Percentiles rank a stretch among this genome's conserved stretches.
Conservation (phyloP, 345 rosid genomes). For the Eucalyptus melliodora region DNA sequence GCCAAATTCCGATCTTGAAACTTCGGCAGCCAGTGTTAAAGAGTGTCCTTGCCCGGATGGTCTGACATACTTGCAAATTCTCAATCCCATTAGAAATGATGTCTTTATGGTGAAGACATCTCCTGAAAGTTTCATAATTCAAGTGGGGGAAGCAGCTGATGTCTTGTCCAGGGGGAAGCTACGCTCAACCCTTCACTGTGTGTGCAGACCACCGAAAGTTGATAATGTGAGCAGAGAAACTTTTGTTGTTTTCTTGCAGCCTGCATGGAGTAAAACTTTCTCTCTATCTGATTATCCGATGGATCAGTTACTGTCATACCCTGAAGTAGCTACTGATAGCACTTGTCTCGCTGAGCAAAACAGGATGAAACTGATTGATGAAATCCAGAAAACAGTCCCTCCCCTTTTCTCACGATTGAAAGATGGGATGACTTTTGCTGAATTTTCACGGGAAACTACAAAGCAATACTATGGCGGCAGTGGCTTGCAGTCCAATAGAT, state of each 20-base stretch:
- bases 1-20: not conserved
- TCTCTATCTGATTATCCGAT: conserved; percentile 23
- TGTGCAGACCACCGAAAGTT: conserved; percentile 38
- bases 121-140: conserved; percentile 65
- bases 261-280: conserved; percentile 72
- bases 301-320: conserved; percentile 5
- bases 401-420: conserved; percentile 58
- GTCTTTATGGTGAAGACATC: conserved; percentile 59
- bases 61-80: conserved; percentile 43
- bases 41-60: conserved; percentile 31
- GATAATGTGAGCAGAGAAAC: conserved; percentile 65
- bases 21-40: not conserved
- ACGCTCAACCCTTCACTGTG: conserved; percentile 70
- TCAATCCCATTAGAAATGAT: conserved; percentile 40
- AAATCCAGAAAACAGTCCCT: conserved; percentile 43
- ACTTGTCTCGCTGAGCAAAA: conserved; percentile 1
- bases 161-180: conserved; percentile 68
- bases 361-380: conserved; percentile 3
- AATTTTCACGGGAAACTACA: conserved; percentile 75
- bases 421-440: conserved; percentile 89
- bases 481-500: conserved; percentile 69
- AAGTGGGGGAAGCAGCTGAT: conserved; percentile 86
- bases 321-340: not conserved
- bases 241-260: conserved; percentile 74
- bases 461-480: conserved; percentile 77